phyloP scores from a whole-genome alignment of 768 basidiomycete species.

The Rhodotorula taiwanensis region DNA sequence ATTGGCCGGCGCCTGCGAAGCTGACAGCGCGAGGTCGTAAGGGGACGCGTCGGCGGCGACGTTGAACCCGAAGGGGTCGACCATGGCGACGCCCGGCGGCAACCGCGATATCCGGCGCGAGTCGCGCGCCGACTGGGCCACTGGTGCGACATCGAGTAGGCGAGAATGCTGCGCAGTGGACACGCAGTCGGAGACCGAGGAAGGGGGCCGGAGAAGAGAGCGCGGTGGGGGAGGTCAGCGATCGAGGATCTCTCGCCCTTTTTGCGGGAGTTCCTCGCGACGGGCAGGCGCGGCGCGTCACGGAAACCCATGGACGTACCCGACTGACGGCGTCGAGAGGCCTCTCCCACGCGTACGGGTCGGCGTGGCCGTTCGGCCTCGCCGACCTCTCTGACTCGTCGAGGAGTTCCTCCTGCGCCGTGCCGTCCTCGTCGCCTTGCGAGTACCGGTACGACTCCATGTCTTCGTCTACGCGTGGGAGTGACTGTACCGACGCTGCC shows the following conservation, averaged over 20 bases:
- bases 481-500: too few species aligned
- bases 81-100: conserved; percentile 26
- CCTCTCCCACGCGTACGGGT: conserved; percentile 32
- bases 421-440: conserved; percentile 3
- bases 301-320: conserved; percentile 4
- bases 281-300: neutral
- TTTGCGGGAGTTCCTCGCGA: too few species aligned
- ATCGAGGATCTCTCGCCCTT: too few species aligned
- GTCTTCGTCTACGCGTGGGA: too few species aligned
- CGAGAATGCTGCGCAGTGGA: conserved; percentile 31
- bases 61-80: conserved; percentile 34
- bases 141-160: conserved; percentile 23
- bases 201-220: neutral
- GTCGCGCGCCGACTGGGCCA: neutral
- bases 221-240: neutral
- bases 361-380: neutral
- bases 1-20: neutral
- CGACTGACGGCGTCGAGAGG: conserved; percentile 30
- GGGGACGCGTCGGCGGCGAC: conserved; percentile 22
- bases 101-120: conserved; percentile 21
- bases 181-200: too few species aligned
- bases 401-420: conserved; percentile 31
- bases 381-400: conserved; percentile 6
- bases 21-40: conserved; percentile 22
- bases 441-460: conserved; percentile 7